phyloP scores from a whole-genome alignment of 805 yeast species.

The Kazachstania taianensis region DNA sequence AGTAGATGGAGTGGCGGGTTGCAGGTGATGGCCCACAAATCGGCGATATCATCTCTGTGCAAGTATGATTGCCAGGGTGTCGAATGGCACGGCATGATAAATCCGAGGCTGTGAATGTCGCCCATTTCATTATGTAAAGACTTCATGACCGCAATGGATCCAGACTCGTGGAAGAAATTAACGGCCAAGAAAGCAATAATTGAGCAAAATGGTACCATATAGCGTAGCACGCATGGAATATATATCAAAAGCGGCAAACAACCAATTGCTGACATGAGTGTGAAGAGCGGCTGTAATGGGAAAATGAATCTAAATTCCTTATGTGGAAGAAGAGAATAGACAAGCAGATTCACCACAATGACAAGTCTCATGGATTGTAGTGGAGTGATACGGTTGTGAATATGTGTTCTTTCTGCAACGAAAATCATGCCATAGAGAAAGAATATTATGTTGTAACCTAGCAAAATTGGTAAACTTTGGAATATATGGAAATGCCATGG shows the following conservation, averaged over 20 bases:
- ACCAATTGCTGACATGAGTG: constrained; percentile 41
- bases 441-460: constrained; percentile 58
- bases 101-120: constrained; percentile 50
- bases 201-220: constrained; percentile 17
- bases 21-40: constrained; percentile 75
- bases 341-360: constrained; percentile 36
- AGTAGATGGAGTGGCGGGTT: constrained; percentile 65
- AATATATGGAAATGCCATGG: constrained; percentile 76
- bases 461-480: constrained; percentile 73
- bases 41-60: constrained; percentile 43
- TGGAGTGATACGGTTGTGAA: neutral
- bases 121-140: constrained; percentile 35
- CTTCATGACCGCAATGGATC: constrained; percentile 62
- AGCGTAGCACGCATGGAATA: constrained; percentile 3
- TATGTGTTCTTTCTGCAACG: no score
- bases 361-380: constrained; percentile 20
- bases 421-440: constrained; percentile 36
- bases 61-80: constrained; percentile 89
- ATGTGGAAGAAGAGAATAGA: constrained; percentile 63
- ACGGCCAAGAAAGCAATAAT: constrained; percentile 32
- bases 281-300: constrained; percentile 69
- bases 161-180: constrained; percentile 70
- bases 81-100: constrained; percentile 92
- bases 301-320: constrained; percentile 88
- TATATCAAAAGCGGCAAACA: constrained; percentile 2